A percentile compares a stretch with the other conserved stretches of the same genome.
phyloP scores from a whole-genome alignment of 225 moss, liverwort and hornwort species.

The Bryoerythrophyllum caledonicum region DNA sequence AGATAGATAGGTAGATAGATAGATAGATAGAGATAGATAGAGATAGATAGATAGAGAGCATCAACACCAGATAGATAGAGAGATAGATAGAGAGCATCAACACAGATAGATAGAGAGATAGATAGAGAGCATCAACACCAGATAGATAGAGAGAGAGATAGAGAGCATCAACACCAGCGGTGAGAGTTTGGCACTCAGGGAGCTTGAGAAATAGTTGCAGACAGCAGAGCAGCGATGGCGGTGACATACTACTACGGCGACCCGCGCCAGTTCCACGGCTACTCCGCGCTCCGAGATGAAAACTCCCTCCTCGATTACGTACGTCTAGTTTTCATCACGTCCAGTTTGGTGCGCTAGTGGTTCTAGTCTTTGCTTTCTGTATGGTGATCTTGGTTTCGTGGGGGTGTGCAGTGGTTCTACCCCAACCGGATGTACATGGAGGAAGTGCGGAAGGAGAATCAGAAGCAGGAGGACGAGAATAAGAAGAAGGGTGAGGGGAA shows the following conservation, averaged over 20 bases:
- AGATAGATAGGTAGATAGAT: too few species aligned
- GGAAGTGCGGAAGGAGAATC: slow-evolving; percentile 16
- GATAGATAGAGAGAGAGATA: too few species aligned
- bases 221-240: slow-evolving; percentile 19
- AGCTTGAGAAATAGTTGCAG: neutral
- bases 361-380: too few species aligned
- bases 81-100: too few species aligned
- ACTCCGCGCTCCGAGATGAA: neutral
- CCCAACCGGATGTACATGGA: slow-evolving; percentile 14
- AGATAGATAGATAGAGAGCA: too few species aligned
- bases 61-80: too few species aligned
- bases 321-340: too few species aligned
- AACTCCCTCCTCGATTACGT: slow-evolving; percentile 14
- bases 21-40: too few species aligned
- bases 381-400: neutral
- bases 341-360: too few species aligned
- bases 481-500: neutral
- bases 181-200: neutral
- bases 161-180: neutral
- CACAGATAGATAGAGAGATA: too few species aligned
- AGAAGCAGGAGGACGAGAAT: neutral
- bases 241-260: slow-evolving; percentile 36
- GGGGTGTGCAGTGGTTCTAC: slow-evolving; percentile 44
- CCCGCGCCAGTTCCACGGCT: slow-evolving; percentile 24
- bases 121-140: too few species aligned